phyloP scores from a whole-genome alignment of 2,329 filamentous ascomycete genomes.

The Colletotrichum salicis region DNA sequence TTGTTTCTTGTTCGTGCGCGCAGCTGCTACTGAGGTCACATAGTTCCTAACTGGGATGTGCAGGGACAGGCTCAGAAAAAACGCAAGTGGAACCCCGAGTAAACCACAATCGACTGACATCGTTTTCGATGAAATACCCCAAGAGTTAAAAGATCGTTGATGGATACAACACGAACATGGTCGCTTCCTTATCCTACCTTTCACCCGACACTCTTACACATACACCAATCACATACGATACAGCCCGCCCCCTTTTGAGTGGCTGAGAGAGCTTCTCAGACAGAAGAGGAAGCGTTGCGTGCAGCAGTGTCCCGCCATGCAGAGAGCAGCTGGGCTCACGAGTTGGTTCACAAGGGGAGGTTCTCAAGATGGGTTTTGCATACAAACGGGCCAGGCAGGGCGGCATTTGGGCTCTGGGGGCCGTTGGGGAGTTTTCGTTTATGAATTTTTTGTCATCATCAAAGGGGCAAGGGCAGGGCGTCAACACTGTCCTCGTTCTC shows the following conservation, averaged over 20 bases:
- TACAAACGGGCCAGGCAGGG: not conserved
- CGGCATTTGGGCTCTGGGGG: constrained; percentile 8
- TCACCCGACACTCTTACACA: constrained; percentile 11
- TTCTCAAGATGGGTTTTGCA: constrained; percentile 13
- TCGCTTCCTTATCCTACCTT: not conserved
- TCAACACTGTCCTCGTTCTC: constrained; percentile 4
- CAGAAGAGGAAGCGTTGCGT: constrained; percentile 1
- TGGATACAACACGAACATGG: constrained; percentile 16
- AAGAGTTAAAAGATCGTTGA: constrained; percentile 24
- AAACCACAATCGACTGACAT: constrained; percentile 26
- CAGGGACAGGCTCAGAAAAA: constrained; percentile 38
- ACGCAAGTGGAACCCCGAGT: constrained; percentile 37
- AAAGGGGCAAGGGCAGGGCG: constrained; percentile 3
- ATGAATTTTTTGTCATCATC: constrained; percentile 1
- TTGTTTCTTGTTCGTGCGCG: constrained; percentile 39
- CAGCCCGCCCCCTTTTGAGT: constrained; percentile 11
- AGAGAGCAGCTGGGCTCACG: not conserved
- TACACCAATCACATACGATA: constrained; percentile 5
- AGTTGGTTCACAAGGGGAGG: not conserved
- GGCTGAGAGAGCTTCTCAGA: constrained; percentile 9
- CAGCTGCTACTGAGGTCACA: constrained; percentile 37
- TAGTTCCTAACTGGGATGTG: constrained; percentile 38
- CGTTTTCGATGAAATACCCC: constrained; percentile 34
- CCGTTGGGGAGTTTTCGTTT: constrained; percentile 25
- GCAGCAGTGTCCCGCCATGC: constrained; percentile 5